These are phyloP conservation scores for Pseudocercospora ulei DNA, from an alignment of 2,329 filamentous ascomycete species.

Conservation along the genomic window DNA sequence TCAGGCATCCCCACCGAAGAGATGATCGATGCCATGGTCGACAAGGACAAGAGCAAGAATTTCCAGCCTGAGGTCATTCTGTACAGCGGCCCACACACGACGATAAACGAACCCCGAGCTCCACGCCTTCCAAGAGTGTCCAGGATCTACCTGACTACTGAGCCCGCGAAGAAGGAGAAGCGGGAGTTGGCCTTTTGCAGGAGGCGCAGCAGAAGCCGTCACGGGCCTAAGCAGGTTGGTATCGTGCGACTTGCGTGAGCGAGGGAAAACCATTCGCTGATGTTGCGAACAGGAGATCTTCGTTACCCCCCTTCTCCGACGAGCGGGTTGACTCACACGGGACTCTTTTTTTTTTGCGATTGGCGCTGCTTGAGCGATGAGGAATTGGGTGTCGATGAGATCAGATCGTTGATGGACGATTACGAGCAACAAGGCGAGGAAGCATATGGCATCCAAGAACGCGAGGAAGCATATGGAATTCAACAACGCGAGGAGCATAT, in stretches of 20 bases:
- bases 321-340: constrained; percentile 1
- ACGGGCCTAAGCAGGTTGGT: constrained; percentile 22
- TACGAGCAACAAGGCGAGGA: no score
- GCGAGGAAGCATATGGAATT: no score
- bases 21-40: constrained; percentile 43
- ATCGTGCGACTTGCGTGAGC: constrained; percentile 18
- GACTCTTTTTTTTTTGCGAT: neutral
- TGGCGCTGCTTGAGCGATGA: neutral
- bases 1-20: constrained; percentile 42
- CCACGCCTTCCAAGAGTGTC: constrained; percentile 38
- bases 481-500: no score
- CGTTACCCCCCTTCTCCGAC: constrained; percentile 4
- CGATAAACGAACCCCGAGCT: constrained; percentile 12
- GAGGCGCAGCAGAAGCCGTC: constrained; percentile 30
- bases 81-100: constrained; percentile 5
- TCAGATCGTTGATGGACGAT: no score
- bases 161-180: constrained; percentile 35
- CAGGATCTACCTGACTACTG: constrained; percentile 39
- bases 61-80: constrained; percentile 23
- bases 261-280: constrained; percentile 8
- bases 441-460: no score
- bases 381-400: no score
- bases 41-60: constrained; percentile 40
- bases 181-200: constrained; percentile 42
- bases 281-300: constrained; percentile 6